Conservation (phyloP, 805 yeast species). For the Spathaspora gorwiae region DNA sequence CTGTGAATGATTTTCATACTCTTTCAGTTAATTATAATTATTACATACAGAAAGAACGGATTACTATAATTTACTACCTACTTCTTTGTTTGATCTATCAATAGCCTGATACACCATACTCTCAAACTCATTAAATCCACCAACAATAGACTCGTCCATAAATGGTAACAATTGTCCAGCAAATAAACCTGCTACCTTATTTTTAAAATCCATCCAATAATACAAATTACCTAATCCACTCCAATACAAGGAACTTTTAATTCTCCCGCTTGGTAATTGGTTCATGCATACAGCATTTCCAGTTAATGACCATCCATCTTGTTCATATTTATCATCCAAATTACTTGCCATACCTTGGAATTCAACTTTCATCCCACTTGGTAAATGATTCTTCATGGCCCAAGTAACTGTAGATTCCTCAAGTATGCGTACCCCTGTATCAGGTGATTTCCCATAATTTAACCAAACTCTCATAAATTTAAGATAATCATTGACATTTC, state of each 20-base stretch:
- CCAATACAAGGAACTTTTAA: conserved; percentile 34
- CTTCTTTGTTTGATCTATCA: conserved; percentile 4
- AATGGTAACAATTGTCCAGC: conserved; percentile 35
- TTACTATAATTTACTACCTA: background rate
- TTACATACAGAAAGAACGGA: background rate
- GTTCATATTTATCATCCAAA: conserved; percentile 10
- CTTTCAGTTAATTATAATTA: background rate
- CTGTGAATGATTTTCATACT: background rate
- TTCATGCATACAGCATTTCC: conserved; percentile 28
- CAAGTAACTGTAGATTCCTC: conserved; percentile 23
- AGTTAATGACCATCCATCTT: conserved; percentile 32
- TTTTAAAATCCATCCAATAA: conserved; percentile 38
- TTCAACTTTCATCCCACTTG: conserved; percentile 15
- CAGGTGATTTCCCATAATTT: conserved; percentile 36
- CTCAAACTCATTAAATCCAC: conserved; percentile 20
- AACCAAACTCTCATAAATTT: conserved; percentile 37
- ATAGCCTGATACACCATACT: conserved; percentile 19
- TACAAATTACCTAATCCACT: conserved; percentile 36
- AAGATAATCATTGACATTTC: conserved; percentile 33
- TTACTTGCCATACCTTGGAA: conserved; percentile 17
- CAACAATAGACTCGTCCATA: conserved; percentile 20
- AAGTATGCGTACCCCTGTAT: conserved; percentile 27
- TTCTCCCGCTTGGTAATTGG: conserved; percentile 29
- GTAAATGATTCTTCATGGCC: conserved; percentile 31
- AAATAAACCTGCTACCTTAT: conserved; percentile 36